These are phyloP conservation scores for Geosmithia morbida DNA, from an alignment of 2,329 filamentous ascomycete species.

Conservation along the genomic window DNA sequence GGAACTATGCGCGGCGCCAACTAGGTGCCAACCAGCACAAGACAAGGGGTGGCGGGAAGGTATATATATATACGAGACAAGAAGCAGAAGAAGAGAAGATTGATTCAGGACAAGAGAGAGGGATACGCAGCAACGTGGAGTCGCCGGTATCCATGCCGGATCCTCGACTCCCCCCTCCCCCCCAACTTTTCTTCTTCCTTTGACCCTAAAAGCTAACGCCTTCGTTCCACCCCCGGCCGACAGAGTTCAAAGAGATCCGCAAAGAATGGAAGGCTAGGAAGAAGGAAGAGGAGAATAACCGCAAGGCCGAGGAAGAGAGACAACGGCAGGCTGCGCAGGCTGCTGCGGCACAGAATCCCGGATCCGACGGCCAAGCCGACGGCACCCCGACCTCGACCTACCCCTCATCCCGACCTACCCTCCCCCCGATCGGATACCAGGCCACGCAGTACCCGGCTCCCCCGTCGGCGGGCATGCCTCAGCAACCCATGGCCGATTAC, in stretches of 20 bases:
- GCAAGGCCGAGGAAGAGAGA: slow-evolving; percentile 85
- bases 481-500: slow-evolving; percentile 42
- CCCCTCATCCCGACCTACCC: slow-evolving; percentile 43
- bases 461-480: slow-evolving; percentile 33
- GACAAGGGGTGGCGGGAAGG: background rate
- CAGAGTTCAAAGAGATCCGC: slow-evolving; percentile 97
- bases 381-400: slow-evolving; percentile 36
- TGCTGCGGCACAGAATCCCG: slow-evolving; percentile 38
- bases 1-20: background rate
- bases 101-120: too few species aligned
- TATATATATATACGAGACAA: too few species aligned
- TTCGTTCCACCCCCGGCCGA: slow-evolving; percentile 1
- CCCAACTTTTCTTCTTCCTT: too few species aligned
- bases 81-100: too few species aligned
- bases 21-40: background rate
- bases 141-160: too few species aligned
- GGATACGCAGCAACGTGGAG: too few species aligned
- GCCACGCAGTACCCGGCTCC: slow-evolving; percentile 49
- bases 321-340: slow-evolving; percentile 30
- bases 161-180: too few species aligned
- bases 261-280: slow-evolving; percentile 99
- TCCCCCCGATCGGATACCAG: slow-evolving; percentile 65
- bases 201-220: background rate
- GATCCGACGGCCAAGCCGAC: slow-evolving; percentile 28
- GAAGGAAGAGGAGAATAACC: slow-evolving; percentile 89